Percentiles rank a stretch among this genome's conserved stretches.
Conservation (phyloP, 2,329 filamentous ascomycete species). For the Pseudocercospora ulei region DNA sequence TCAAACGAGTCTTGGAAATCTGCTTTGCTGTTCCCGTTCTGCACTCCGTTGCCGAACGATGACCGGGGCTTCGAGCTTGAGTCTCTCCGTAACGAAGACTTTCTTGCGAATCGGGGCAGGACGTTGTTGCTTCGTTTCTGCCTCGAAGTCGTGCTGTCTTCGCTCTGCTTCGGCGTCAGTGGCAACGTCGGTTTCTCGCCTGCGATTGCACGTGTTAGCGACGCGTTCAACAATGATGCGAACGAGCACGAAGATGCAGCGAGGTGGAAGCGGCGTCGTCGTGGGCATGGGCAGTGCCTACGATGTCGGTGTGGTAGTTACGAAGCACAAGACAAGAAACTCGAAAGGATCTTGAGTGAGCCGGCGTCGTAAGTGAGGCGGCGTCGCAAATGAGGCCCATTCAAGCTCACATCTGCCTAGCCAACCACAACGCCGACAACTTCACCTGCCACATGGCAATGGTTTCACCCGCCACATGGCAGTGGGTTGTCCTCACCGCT, state of each 20-base stretch:
- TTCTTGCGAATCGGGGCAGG: slow-evolving; percentile 20
- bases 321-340: too few species aligned
- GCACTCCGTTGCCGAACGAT: slow-evolving; percentile 14
- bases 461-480: too few species aligned
- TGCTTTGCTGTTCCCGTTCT: slow-evolving; percentile 12
- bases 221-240: neutral
- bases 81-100: slow-evolving; percentile 29
- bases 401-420: neutral
- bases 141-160: slow-evolving; percentile 25
- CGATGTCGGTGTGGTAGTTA: neutral
- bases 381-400: neutral
- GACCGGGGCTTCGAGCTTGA: slow-evolving; percentile 28
- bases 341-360: too few species aligned
- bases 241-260: neutral
- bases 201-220: slow-evolving; percentile 16
- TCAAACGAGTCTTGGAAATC: slow-evolving; percentile 23
- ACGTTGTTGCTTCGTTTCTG: slow-evolving; percentile 24
- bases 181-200: slow-evolving; percentile 16
- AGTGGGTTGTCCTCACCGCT: too few species aligned
- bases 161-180: slow-evolving; percentile 26
- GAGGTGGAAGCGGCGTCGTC: neutral
- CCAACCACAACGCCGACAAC: slow-evolving; percentile 4
- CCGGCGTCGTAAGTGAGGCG: slow-evolving; percentile 1
- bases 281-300: neutral
- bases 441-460: slow-evolving; percentile 2